Base-by-base conservation (phyloP, 768 basidiomycete genomes). In the Cystobasidium onofrii region DNA sequence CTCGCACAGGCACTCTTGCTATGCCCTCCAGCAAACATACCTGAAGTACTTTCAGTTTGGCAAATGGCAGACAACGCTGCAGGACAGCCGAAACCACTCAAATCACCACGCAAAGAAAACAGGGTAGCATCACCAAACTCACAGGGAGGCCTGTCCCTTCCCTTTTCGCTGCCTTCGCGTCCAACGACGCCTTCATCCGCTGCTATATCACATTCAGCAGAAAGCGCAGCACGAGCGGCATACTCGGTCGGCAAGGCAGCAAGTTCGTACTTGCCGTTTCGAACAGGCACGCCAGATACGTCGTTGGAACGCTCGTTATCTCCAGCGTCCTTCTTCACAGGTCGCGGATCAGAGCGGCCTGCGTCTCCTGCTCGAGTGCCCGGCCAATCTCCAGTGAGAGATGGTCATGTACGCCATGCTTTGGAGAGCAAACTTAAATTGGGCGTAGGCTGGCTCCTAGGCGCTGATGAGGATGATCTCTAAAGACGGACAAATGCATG, bases 1-100 rank as follows among this genome's bases (percentile, higher is more conserved):
- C 81, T 97, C 23, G 91, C 91, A 1, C 86, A 87, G 63, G 90
- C 93, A 1, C 83, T 97, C 33, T 88, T 92, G 78, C 84, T 96
- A 20, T 95, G 92, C 80, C 92, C 94, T 0, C 80, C 89, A 0
- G 90, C 92, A 67, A 85, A 87, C 76, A 84, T 95, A 13, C 84
- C 88, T 46, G 89, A 91, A 75, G 83, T 97, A n/a, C 84, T 98
- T 15, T 80, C 83, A 0, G 84, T 86, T 1, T 97, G 92, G 91
- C 86, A 87, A 61, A 86, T 85, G 39, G 80, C 90, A 33, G 90
- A 93, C 80, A 85, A 82, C n/a, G 15, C 23, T 31, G 74, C 88
- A 88, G 69, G 87, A 87, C 78, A 81, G 87, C 27, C 84, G 84
- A 20, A 79, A 74, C 36, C 23, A 83, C 85, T 25, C 63, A 73